phyloP scores from a whole-genome alignment of 257 asterid genomes.

The Gardenia jasminoides region DNA sequence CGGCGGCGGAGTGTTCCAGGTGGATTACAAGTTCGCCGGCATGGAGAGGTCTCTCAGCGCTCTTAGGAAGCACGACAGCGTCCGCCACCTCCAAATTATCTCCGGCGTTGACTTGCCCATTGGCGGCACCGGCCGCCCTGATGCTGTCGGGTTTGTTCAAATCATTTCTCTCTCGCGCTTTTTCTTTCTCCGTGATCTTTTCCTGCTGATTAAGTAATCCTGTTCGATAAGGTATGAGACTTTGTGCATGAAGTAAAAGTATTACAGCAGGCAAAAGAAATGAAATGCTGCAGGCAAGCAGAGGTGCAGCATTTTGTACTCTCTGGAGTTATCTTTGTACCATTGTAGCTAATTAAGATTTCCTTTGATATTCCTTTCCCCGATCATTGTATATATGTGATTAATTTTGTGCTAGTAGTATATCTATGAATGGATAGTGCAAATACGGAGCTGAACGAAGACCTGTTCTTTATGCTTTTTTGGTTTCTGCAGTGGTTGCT shows the following conservation, averaged over 20 bases:
- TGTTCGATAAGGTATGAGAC: not conserved
- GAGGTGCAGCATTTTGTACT: not conserved
- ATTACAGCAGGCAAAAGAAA: not conserved
- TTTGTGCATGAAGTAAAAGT: not conserved
- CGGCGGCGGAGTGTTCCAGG: conserved; percentile 59
- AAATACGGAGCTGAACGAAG: not conserved
- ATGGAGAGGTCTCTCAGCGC: conserved; percentile 66
- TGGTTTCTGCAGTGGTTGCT: not conserved
- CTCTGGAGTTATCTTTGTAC: conserved; percentile 1
- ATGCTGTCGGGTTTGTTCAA: conserved; percentile 67
- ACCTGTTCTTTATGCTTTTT: not conserved
- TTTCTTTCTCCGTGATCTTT: not conserved
- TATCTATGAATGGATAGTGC: not conserved
- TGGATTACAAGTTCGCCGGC: conserved; percentile 76
- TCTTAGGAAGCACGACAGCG: conserved; percentile 79
- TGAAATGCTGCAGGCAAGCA: too few relatives aligned
- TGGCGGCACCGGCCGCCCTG: conserved; percentile 98
- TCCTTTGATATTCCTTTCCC: too few relatives aligned
- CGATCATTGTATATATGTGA: too few relatives aligned
- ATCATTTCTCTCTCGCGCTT: not conserved
- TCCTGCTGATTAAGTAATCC: not conserved
- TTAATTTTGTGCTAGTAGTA: too few relatives aligned
- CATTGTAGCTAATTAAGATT: not conserved
- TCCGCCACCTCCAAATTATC: conserved; percentile 73
- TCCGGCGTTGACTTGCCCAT: conserved; percentile 98